phyloP scores from a whole-genome alignment of 1,284 basidiomycete genomes.

The Puccinia triticina region DNA sequence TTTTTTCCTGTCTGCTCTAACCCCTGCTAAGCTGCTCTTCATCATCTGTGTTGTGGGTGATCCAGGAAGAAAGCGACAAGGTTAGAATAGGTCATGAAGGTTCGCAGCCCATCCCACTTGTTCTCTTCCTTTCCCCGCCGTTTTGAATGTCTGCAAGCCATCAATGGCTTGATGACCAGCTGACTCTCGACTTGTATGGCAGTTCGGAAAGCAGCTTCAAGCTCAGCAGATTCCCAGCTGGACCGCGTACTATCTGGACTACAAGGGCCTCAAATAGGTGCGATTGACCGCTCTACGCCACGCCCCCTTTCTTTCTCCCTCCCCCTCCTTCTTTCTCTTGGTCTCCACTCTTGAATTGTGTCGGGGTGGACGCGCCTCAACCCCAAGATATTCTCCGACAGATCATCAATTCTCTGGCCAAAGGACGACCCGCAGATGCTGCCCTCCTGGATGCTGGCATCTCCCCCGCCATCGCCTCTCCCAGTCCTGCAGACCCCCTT shows the following conservation, averaged over 20 bases:
- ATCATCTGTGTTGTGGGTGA: not conserved
- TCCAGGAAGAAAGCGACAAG: not conserved
- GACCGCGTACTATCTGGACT: slow-evolving; percentile 94
- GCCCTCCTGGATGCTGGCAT: slow-evolving; percentile 81
- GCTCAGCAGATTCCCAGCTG: slow-evolving; percentile 96
- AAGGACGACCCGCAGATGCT: slow-evolving; percentile 84
- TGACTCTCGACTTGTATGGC: slow-evolving; percentile 8
- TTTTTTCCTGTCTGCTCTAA: too few relatives aligned
- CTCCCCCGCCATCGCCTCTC: slow-evolving; percentile 64
- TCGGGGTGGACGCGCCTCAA: slow-evolving; percentile 40
- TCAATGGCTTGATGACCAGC: not conserved
- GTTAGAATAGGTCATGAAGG: slow-evolving; percentile 12
- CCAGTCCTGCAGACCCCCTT: not conserved
- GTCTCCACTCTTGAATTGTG: slow-evolving; percentile 18
- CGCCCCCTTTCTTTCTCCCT: not conserved
- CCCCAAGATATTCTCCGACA: slow-evolving; percentile 46
- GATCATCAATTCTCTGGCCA: slow-evolving; percentile 96
- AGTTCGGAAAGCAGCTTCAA: slow-evolving; percentile 99
- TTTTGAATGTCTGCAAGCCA: not conserved
- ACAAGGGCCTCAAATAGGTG: slow-evolving; percentile 89
- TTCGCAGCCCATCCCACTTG: not conserved
- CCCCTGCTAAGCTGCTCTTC: not conserved
- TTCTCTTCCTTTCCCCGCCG: slow-evolving; percentile 11
- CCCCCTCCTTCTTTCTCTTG: not conserved
- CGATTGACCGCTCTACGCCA: slow-evolving; percentile 21